Conservation (phyloP, 169 alveolate species). For the Plasmodium cynomolgi region DNA sequence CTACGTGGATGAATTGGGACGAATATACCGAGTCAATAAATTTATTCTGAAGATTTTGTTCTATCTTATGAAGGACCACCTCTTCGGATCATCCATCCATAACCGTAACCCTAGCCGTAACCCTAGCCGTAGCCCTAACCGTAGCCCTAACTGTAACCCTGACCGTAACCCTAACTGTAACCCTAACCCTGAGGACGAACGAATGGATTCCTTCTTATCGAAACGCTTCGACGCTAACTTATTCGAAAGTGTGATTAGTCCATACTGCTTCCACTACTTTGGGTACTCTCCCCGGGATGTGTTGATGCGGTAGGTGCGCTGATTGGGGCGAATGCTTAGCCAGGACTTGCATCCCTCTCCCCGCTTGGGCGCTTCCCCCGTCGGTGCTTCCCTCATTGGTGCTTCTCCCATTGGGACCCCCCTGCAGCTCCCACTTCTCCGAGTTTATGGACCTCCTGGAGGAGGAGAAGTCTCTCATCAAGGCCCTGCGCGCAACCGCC, state of each 20-base stretch:
- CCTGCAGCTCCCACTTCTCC: conserved; percentile 25
- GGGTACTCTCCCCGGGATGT: conserved; percentile 26
- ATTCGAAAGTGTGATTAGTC: conserved; percentile 22
- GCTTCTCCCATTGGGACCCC: not conserved
- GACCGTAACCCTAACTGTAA: not conserved
- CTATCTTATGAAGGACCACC: conserved; percentile 20
- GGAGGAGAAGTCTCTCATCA: conserved; percentile 13
- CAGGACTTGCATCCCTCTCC: not conserved
- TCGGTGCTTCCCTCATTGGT: too few relatives aligned
- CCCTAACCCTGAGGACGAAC: conserved; percentile 6
- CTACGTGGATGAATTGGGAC: conserved; percentile 13
- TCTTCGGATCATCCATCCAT: not conserved
- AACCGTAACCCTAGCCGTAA: too few relatives aligned
- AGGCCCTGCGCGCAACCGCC: not conserved
- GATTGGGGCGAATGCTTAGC: not conserved
- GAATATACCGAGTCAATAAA: conserved; percentile 20
- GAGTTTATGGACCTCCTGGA: not conserved
- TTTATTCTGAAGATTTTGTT: conserved; percentile 1
- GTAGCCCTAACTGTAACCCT: not conserved
- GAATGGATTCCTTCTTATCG: not conserved
- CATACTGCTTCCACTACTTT: conserved; percentile 43
- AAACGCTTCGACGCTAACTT: conserved; percentile 14
- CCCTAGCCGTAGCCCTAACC: too few relatives aligned
- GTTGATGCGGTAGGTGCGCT: conserved; percentile 33
- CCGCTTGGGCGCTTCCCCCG: not conserved